These are phyloP conservation scores for Moniliophthora roreri DNA, from an alignment of 1,284 basidiomycete species.

Conservation along the genomic window DNA sequence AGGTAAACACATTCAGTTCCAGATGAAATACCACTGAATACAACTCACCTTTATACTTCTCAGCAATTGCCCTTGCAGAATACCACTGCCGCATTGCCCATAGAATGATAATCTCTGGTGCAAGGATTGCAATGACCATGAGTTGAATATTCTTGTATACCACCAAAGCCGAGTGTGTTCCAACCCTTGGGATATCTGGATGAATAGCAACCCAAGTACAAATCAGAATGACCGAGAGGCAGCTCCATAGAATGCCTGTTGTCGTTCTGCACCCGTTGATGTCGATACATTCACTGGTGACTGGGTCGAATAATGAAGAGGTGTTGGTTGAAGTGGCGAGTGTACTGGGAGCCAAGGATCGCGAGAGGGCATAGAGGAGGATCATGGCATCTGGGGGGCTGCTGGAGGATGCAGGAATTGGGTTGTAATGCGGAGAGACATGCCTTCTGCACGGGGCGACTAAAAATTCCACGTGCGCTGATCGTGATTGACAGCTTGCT, in stretches of 20 bases:
- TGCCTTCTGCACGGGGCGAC: too few relatives aligned
- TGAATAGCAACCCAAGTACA: constrained; percentile 35
- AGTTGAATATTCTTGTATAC: constrained; percentile 12
- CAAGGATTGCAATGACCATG: constrained; percentile 23
- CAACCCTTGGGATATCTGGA: constrained; percentile 28
- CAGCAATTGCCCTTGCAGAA: constrained; percentile 13
- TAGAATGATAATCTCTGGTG: constrained; percentile 24
- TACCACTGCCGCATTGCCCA: constrained; percentile 28
- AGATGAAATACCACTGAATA: background rate
- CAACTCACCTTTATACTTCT: constrained; percentile 9
- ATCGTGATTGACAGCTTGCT: too few relatives aligned
- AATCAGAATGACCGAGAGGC: constrained; percentile 28
- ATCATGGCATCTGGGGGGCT: too few relatives aligned
- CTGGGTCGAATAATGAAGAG: too few relatives aligned
- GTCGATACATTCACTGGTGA: background rate
- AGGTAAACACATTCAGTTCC: background rate
- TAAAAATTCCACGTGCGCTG: too few relatives aligned
- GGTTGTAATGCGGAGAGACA: too few relatives aligned
- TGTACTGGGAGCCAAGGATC: too few relatives aligned
- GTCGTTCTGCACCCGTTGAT: background rate
- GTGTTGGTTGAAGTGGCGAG: too few relatives aligned
- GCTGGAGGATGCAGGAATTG: too few relatives aligned
- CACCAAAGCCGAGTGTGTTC: background rate
- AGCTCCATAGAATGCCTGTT: constrained; percentile 26
- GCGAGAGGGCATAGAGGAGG: too few relatives aligned